phyloP scores from a whole-genome alignment of 306 rosid genomes.

The Trifolium dubium region DNA sequence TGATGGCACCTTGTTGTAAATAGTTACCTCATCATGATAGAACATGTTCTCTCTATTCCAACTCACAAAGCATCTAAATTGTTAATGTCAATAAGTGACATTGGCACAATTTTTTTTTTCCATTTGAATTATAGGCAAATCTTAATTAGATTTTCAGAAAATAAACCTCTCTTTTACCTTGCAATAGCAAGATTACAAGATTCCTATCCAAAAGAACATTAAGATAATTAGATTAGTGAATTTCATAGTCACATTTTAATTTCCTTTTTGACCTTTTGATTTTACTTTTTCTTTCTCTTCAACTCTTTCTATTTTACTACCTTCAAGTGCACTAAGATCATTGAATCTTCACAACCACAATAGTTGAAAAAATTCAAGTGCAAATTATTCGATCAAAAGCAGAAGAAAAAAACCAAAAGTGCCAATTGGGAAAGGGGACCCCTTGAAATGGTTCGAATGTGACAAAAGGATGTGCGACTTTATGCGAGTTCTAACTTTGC shows the following conservation, averaged over 20 bases:
- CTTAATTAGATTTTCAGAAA: not conserved
- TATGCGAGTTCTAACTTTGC: constrained; percentile 41
- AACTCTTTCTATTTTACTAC: not conserved
- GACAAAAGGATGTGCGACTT: constrained; percentile 52
- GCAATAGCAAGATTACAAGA: not conserved
- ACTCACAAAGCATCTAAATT: not conserved
- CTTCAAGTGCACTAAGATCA: not conserved
- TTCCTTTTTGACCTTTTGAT: too few species aligned
- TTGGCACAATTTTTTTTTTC: not conserved
- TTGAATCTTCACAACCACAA: not conserved
- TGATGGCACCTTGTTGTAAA: not conserved
- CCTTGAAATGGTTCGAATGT: constrained; percentile 43
- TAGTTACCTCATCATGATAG: not conserved
- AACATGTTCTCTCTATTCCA: not conserved
- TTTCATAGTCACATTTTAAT: not conserved
- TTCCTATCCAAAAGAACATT: not conserved
- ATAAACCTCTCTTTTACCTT: not conserved
- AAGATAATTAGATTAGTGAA: not conserved
- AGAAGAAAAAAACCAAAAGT: not conserved
- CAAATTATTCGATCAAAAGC: too few species aligned
- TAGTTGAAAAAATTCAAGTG: not conserved
- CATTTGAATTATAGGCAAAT: not conserved
- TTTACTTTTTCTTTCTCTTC: not conserved
- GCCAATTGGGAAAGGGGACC: constrained; percentile 18
- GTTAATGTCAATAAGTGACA: not conserved